Evolutionary conservation across 345 rosid species (phyloP), one percentile per base, ranked within the genome.

Genomic region (Moringa oleifera): DNA sequence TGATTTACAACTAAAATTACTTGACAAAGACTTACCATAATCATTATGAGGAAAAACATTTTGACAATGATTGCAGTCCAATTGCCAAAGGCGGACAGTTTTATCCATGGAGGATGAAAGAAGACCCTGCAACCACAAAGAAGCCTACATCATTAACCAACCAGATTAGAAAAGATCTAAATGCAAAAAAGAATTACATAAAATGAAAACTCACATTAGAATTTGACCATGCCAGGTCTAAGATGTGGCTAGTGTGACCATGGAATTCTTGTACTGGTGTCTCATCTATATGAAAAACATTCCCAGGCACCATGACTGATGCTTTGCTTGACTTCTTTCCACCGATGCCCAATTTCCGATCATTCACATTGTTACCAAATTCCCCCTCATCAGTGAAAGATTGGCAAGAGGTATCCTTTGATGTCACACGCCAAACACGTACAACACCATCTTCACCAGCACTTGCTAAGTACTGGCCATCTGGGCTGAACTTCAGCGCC

Each of bases 381-480:
- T 57, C 45, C 25, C 71, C 74, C 54, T 63, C 76, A 51, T 58
- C 66, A 23, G 52, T n/a, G 36, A 85, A 73, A 52, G 75, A 61
- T 18, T 58, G 55, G 51, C 51, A 45, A 23, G 83, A 46, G 56
- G 80, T 76, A 69, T 78, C 80, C 2, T 68, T 68, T 8, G 82
- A 62, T 20, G 75, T 74, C 47, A 86, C 84, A 23, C n/a, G 61
- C 99, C 97, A 93, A 63, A 90, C 70, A 53, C 86, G 86, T 17
- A 93, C 77, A 54, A 83, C 63, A 8, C 95, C 90, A 71, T 90
- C 99, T 70, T 81, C 90, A 4, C 99, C 99, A 33, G 95, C 97
- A 0, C 81, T 93, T 0, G 96, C 97, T 69, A 93, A 71, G 55
- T 64, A 90, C 59, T 68, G 79, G 16, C 97, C 96, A 66, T 83